A percentile compares a stretch with the other conserved stretches of the same genome.
phyloP scores from a whole-genome alignment of 805 yeast genomes.

The Zygoascus tannicola region DNA sequence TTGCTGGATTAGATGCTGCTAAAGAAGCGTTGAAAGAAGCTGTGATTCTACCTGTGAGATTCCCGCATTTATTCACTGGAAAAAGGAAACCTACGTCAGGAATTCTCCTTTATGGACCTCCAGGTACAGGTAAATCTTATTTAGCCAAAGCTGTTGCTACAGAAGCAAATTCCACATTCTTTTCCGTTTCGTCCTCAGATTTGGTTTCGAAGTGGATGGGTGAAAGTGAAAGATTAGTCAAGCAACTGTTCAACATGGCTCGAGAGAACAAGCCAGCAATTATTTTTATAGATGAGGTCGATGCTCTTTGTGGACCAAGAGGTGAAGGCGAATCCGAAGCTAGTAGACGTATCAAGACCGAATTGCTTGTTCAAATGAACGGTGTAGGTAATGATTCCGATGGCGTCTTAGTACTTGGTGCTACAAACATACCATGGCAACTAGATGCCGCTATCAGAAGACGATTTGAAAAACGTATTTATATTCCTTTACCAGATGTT shows the following conservation, averaged over 20 bases:
- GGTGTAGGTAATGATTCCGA: conserved; percentile 94
- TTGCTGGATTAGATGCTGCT: conserved; percentile 92
- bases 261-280: conserved; percentile 93
- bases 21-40: conserved; percentile 97
- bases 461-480: conserved; percentile 90
- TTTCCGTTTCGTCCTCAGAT: conserved; percentile 93
- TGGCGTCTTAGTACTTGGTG: conserved; percentile 92
- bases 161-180: conserved; percentile 94
- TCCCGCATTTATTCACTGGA: conserved; percentile 92
- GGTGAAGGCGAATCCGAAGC: conserved; percentile 99
- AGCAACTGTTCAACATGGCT: conserved; percentile 91
- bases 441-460: conserved; percentile 95
- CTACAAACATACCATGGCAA: conserved; percentile 99
- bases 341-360: conserved; percentile 90
- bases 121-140: conserved; percentile 97
- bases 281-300: conserved; percentile 95
- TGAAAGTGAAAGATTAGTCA: conserved; percentile 91
- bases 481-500: conserved; percentile 90
- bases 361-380: conserved; percentile 93
- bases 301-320: conserved; percentile 94
- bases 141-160: conserved; percentile 98
- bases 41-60: conserved; percentile 89
- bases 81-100: conserved; percentile 91
- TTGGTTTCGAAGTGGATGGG: conserved; percentile 99
- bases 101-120: conserved; percentile 81